Evolutionary conservation across 2,329 filamentous ascomycete genomes (phyloP).

Genomic region (Dactylellina sp.): DNA sequence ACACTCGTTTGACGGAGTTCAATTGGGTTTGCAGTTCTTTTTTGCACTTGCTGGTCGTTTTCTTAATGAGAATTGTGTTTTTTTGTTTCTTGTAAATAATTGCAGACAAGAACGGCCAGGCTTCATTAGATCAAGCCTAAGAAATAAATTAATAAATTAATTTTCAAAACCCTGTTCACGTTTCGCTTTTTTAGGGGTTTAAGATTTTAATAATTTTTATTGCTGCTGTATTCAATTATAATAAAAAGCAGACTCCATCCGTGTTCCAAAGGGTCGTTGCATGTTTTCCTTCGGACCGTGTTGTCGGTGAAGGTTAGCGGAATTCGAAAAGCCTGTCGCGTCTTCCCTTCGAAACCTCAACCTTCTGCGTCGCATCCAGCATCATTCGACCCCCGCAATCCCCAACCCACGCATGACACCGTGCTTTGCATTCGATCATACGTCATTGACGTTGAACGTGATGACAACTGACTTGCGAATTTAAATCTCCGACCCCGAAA

Average conservation of each 20-base stretch:
- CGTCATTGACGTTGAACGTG: conserved; percentile 21
- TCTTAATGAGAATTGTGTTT: conserved; percentile 20
- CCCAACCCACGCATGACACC: conserved; percentile 8
- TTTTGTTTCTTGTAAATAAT: conserved; percentile 47
- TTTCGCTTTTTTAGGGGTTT: no score
- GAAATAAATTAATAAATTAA: conserved; percentile 19
- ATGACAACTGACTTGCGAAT: conserved; percentile 15
- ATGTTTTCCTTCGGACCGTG: conserved; percentile 19
- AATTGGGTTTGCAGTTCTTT: conserved; percentile 13
- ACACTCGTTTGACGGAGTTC: conserved; percentile 55
- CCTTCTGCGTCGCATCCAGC: conserved; percentile 30
- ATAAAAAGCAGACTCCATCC: not conserved
- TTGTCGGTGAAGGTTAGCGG: conserved; percentile 40
- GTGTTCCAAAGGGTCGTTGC: not conserved
- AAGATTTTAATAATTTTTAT: not conserved
- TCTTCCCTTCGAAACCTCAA: conserved; percentile 50
- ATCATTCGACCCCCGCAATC: conserved; percentile 24
- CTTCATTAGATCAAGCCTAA: conserved; percentile 4
- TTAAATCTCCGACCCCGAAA: not conserved
- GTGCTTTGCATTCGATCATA: conserved; percentile 12
- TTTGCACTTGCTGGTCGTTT: conserved; percentile 7
- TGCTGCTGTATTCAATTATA: not conserved
- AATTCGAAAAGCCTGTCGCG: conserved; percentile 56
- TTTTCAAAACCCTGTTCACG: not conserved
- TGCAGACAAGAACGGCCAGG: conserved; percentile 13